These are phyloP conservation scores for Mycogone perniciosa DNA, from an alignment of 2,329 filamentous ascomycete species.

Conservation along the genomic window DNA sequence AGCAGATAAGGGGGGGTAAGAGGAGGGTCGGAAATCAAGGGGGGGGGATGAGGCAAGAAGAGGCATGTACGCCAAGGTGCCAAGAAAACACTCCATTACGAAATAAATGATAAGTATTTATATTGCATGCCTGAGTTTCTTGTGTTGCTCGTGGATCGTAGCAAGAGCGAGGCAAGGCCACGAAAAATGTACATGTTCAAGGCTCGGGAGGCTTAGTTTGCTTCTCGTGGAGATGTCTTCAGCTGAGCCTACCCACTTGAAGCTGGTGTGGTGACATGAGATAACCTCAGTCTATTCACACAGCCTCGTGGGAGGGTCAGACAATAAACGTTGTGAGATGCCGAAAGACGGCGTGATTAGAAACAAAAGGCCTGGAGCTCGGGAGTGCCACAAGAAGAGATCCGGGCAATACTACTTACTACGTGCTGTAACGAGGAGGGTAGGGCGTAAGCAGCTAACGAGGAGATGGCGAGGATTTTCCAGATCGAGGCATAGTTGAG, in stretches of 20 bases:
- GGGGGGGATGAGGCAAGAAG: too few species aligned
- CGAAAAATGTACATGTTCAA: too few species aligned
- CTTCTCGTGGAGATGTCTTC: not conserved
- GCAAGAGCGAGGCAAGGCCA: too few species aligned
- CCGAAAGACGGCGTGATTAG: not conserved
- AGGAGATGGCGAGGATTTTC: conserved; percentile 10
- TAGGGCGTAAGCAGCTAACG: not conserved
- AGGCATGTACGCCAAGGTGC: too few species aligned
- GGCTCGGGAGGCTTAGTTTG: not conserved
- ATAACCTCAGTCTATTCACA: not conserved
- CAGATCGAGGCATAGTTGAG: conserved; percentile 13
- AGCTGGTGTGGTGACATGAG: not conserved
- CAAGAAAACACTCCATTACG: too few species aligned
- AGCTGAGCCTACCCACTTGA: conserved; percentile 4
- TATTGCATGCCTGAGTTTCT: too few species aligned
- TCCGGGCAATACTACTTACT: not conserved
- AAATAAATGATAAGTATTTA: too few species aligned
- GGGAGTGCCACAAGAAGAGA: conserved; percentile 2
- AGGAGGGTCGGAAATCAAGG: too few species aligned
- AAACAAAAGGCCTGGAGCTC: not conserved
- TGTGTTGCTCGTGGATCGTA: too few species aligned
- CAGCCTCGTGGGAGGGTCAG: conserved; percentile 6
- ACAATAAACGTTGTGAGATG: conserved; percentile 4
- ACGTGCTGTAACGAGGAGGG: not conserved
- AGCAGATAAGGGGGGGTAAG: too few species aligned